Conservation (phyloP, 2,329 filamentous ascomycete genomes). For the Aureobasidium sp. region DNA sequence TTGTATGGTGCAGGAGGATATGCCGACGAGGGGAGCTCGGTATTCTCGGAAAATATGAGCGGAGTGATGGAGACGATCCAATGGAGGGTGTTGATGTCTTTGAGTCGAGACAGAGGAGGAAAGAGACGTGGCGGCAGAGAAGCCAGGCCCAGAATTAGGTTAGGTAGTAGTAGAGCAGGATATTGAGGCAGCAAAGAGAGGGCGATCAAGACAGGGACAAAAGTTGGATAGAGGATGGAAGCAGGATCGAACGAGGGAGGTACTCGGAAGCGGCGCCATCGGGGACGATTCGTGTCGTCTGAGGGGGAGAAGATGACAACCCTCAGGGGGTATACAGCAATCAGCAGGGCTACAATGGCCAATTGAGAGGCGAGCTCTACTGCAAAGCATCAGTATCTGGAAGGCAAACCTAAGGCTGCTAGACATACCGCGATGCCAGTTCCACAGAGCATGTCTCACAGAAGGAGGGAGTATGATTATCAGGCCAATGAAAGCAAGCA, state of each 20-base stretch:
- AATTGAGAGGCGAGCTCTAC: constrained; percentile 37
- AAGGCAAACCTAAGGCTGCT: constrained; percentile 21
- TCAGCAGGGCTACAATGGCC: constrained; percentile 26
- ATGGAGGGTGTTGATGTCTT: constrained; percentile 61
- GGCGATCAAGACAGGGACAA: constrained; percentile 69
- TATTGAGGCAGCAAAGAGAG: constrained; percentile 62
- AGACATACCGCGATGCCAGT: constrained; percentile 36
- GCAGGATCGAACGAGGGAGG: constrained; percentile 84
- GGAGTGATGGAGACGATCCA: constrained; percentile 73
- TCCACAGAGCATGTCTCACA: constrained; percentile 25
- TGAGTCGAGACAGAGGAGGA: constrained; percentile 52
- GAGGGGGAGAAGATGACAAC: constrained; percentile 23
- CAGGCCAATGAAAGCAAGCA: constrained; percentile 47
- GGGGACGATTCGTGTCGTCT: not conserved
- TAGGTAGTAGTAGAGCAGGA: constrained; percentile 60
- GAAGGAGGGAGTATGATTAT: constrained; percentile 37
- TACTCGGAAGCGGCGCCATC: constrained; percentile 43
- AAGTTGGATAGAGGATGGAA: constrained; percentile 76
- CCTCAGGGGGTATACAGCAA: constrained; percentile 34
- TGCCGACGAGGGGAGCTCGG: constrained; percentile 30
- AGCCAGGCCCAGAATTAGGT: constrained; percentile 72
- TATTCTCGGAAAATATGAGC: constrained; percentile 47
- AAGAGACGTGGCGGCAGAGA: constrained; percentile 68
- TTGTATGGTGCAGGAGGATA: constrained; percentile 31
- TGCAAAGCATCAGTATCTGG: constrained; percentile 16